phyloP scores from a whole-genome alignment of 2,329 filamentous ascomycete species.

The Geosmithia flava region DNA sequence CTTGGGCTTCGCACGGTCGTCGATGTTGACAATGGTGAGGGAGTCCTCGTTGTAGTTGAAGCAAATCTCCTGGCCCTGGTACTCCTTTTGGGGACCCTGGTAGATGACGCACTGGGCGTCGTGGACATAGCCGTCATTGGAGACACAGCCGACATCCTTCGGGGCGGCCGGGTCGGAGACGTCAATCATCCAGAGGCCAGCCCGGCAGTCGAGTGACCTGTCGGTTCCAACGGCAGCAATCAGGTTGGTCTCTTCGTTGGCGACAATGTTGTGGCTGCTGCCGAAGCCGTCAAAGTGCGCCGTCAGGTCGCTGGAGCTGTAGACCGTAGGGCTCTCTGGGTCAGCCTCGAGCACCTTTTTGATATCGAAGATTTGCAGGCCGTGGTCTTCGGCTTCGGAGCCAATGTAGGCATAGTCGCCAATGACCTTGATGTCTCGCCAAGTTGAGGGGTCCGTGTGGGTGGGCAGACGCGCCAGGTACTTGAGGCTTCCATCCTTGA shows the following conservation, averaged over 20 bases:
- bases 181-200: constrained; percentile 41
- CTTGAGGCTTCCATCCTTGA: constrained; percentile 23
- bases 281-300: constrained; percentile 16
- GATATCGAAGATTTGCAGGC: constrained; percentile 53
- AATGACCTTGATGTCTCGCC: constrained; percentile 28
- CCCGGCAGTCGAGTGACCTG: constrained; percentile 25
- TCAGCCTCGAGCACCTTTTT: constrained; percentile 34
- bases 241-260: constrained; percentile 31
- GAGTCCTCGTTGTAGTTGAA: constrained; percentile 13
- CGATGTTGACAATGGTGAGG: constrained; percentile 29
- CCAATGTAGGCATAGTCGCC: constrained; percentile 22
- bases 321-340: constrained; percentile 18
- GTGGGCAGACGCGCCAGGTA: constrained; percentile 32
- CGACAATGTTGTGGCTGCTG: constrained; percentile 33
- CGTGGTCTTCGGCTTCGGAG: constrained; percentile 32
- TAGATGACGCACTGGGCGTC: constrained; percentile 39
- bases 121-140: constrained; percentile 35
- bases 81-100: constrained; percentile 22
- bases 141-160: constrained; percentile 31
- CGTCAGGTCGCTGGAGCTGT: constrained; percentile 17
- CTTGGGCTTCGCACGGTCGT: constrained; percentile 27
- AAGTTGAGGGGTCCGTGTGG: constrained; percentile 18
- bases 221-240: constrained; percentile 27
- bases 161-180: constrained; percentile 37
- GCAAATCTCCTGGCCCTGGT: constrained; percentile 8